Evolutionary conservation across 495 filamentous ascomycete species (phyloP), one percentile per base, ranked within the genome.

Genomic region (Neurospora intermedia): DNA sequence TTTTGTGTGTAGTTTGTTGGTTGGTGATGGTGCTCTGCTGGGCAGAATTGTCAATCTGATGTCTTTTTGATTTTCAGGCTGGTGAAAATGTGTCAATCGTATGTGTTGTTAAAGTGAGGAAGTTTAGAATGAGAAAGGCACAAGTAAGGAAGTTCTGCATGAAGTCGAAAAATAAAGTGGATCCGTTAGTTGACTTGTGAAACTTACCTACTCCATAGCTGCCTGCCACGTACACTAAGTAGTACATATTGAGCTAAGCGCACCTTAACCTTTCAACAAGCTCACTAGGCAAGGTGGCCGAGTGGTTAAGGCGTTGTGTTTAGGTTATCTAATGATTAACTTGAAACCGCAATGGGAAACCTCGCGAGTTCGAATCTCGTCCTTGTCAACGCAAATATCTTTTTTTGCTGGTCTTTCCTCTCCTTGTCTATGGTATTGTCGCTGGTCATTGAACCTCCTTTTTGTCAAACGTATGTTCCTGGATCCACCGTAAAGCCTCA

Each of bases 291-390:
- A 82, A 78, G 78, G 78, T 85, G 82, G 82, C 83, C 82, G 82
- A 85, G 84, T 84, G 83, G 83, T 84, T 83, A 85, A 85, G 84
- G 84, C 83, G 83, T 80, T 81, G 83, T 81, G 81, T 85, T 85
- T 85, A 85, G 84, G 83, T 76, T n/a, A 45, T 75, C 39, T 75
- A 71, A 69, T 70, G 27, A 71, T 31, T 43, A 70, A 71, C 69
- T 38, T 74, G 48, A 62, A 72, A 69, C 76, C 72, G 74, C 75
- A 76, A 73, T 77, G 69, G 69, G 71, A 75, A 75, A 73, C 71
- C 69, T 69, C 75, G 74, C 54, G 75, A 72, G 75, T 77, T 77
- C 75, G 75, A 77, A 77, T 77, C 75, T 72, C 75, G 62, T 74
- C 71, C 73, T 76, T 76, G 75, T 76, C 75, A 76, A 45, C n/a